Base-by-base conservation (phyloP, 1,284 basidiomycete species). In the Wallemia ichthyophaga region DNA sequence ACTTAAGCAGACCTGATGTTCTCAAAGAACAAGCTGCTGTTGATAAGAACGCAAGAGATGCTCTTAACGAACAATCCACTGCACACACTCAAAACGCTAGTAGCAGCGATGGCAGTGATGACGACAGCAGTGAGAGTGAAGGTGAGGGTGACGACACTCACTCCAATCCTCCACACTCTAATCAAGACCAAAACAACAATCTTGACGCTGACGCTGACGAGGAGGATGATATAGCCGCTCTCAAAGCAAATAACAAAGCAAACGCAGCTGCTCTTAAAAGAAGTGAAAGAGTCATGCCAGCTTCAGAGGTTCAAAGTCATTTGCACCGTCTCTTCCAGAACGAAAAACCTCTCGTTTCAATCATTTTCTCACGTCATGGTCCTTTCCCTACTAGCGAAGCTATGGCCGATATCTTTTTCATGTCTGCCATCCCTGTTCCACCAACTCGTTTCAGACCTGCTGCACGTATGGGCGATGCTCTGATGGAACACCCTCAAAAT, bases 361-460 rank as follows among this genome's bases (percentile, higher is more conserved):
- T 98, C 57, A 73, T 99, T 55, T 99, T 87, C 69, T 89, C 91
- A 32, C 81, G 87, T 58, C 92, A 96, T 67, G 91, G 91, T 23
- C 80, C 82, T 1, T 84, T 87, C 66, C 77, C 83, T 15, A 54
- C 56, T 32, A 26, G 57, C 19, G 54, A 59, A 13, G 83, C 85
- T 25, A 85, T 81, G 54, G 83, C 88, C 56, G 91, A 94, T 68
- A 88, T 95, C 77, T 98, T 98, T 72, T 99, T 99, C 75, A 75
- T 98, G 74, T 85, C 92, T 33, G 88, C 85, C 59, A 70, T 98
- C 67, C 94, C 94, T 32, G 92, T 99, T 0, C 94, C 94, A 0
- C 94, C 94, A 0, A 92, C 94, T 13, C 89, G 92, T 15, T 94
- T 99, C 58, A 85, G 94, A 57, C 94, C 94, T 71, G 94, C 88